These are phyloP conservation scores for Coemansia nantahalensis DNA, from an alignment of 192 early-diverging fungal genomes.

Conservation along the genomic window DNA sequence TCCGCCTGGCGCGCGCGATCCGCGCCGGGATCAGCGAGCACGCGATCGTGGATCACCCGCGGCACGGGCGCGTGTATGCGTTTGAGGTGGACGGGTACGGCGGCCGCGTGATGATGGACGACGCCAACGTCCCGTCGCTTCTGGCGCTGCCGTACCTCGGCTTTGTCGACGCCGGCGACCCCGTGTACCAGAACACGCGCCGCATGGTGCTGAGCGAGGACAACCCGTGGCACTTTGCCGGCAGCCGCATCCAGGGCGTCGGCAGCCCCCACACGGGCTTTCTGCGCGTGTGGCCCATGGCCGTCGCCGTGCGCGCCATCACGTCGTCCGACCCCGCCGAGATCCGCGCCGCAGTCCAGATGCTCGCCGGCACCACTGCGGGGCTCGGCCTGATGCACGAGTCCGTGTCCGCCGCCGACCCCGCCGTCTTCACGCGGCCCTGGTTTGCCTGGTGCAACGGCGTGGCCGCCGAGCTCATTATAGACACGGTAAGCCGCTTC, in stretches of 20 bases:
- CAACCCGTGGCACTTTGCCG: slow-evolving; percentile 69
- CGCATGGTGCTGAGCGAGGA: slow-evolving; percentile 55
- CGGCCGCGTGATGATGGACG: slow-evolving; percentile 62
- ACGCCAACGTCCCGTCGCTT: slow-evolving; percentile 66
- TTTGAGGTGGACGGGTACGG: slow-evolving; percentile 74
- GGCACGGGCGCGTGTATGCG: slow-evolving; percentile 58
- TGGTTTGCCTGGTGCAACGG: slow-evolving; percentile 53
- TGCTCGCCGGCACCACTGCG: slow-evolving; percentile 51
- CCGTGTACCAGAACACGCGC: slow-evolving; percentile 60
- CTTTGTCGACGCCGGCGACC: slow-evolving; percentile 51
- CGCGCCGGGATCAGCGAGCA: slow-evolving; percentile 53
- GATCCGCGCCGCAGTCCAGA: slow-evolving; percentile 54
- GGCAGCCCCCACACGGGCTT: slow-evolving; percentile 64
- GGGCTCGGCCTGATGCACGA: slow-evolving; percentile 67
- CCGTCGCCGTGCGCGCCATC: slow-evolving; percentile 53
- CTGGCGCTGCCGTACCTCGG: slow-evolving; percentile 62
- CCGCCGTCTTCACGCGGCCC: slow-evolving; percentile 26
- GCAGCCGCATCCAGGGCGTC: slow-evolving; percentile 52
- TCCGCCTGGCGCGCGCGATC: slow-evolving; percentile 47
- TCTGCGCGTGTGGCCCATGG: slow-evolving; percentile 68
- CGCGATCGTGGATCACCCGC: slow-evolving; percentile 53
- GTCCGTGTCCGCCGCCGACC: slow-evolving; percentile 53
- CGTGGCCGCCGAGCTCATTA: slow-evolving; percentile 27
- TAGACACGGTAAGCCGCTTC: slow-evolving; percentile 29
- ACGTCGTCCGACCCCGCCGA: slow-evolving; percentile 54